Conservation (phyloP, 1,284 basidiomycete genomes). For the Butyriboletus appendiculatus region DNA sequence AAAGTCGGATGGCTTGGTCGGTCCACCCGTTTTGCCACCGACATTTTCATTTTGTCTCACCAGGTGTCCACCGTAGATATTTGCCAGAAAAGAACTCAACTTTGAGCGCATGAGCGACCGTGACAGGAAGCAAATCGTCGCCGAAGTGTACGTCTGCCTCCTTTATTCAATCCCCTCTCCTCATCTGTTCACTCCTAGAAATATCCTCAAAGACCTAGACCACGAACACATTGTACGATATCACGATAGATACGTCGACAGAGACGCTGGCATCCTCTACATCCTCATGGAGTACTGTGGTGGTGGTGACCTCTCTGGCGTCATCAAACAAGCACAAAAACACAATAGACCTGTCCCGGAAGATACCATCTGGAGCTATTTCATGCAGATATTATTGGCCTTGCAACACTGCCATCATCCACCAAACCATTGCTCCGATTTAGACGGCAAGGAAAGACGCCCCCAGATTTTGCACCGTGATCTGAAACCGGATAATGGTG, state of each 20-base stretch:
- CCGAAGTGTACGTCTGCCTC: conserved; percentile 85
- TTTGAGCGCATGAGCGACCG: conserved; percentile 94
- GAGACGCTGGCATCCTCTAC: conserved; percentile 88
- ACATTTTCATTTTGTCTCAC: conserved; percentile 1
- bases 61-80: conserved; percentile 49
- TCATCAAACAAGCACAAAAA: conserved; percentile 80
- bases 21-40: conserved; percentile 35
- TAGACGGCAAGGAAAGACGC: conserved; percentile 50
- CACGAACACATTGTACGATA: conserved; percentile 96
- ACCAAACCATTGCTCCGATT: conserved; percentile 47
- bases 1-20: conserved; percentile 81
- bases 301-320: conserved; percentile 86
- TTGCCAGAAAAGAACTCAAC: conserved; percentile 94
- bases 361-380: conserved; percentile 94
- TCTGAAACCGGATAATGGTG: conserved; percentile 96
- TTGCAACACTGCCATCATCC: conserved; percentile 91
- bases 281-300: conserved; percentile 98
- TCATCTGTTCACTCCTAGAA: conserved; percentile 49
- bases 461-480: conserved; percentile 92
- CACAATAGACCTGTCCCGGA: conserved; percentile 76
- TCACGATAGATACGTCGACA: conserved; percentile 89
- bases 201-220: conserved; percentile 92
- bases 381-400: conserved; percentile 91
- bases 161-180: neutral
- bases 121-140: conserved; percentile 92